Percentiles rank a stretch among this genome's conserved stretches.
Evolutionary conservation across 306 rosid species (phyloP).

Genomic region (Vigna angularis): DNA sequence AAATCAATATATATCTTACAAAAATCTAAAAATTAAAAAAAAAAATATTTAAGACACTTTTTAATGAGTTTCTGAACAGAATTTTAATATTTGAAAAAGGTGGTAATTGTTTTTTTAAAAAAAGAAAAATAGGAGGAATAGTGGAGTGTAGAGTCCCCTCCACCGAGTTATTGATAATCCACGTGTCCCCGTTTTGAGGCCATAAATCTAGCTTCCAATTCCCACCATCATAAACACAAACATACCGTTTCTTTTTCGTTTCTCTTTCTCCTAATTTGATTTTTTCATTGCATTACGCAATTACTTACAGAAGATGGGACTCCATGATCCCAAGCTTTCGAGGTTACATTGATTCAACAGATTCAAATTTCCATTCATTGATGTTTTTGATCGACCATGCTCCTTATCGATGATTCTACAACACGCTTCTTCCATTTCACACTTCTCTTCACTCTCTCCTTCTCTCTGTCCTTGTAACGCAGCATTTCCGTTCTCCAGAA

Average conservation of each 20-base stretch:
- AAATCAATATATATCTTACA: too few relatives aligned
- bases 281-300: not conserved
- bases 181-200: slow-evolving; percentile 67
- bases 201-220: slow-evolving; percentile 43
- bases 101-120: too few relatives aligned
- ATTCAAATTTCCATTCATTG: too few relatives aligned
- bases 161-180: slow-evolving; percentile 53
- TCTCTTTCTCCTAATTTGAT: not conserved
- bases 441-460: slow-evolving; percentile 49
- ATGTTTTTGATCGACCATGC: slow-evolving; percentile 2
- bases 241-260: not conserved
- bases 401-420: slow-evolving; percentile 65
- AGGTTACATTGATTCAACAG: slow-evolving; percentile 14
- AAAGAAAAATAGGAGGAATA: too few relatives aligned
- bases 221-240: slow-evolving; percentile 17
- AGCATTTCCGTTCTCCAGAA: slow-evolving; percentile 45
- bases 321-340: slow-evolving; percentile 40
- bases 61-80: too few relatives aligned
- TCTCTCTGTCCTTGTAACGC: slow-evolving; percentile 58
- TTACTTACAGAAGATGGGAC: slow-evolving; percentile 9
- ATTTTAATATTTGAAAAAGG: too few relatives aligned
- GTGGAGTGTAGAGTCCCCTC: not conserved
- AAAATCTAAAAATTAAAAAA: too few relatives aligned
- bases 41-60: too few relatives aligned
- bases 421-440: slow-evolving; percentile 51